phyloP scores from a whole-genome alignment of 306 rosid genomes.

The Prunus salicina region DNA sequence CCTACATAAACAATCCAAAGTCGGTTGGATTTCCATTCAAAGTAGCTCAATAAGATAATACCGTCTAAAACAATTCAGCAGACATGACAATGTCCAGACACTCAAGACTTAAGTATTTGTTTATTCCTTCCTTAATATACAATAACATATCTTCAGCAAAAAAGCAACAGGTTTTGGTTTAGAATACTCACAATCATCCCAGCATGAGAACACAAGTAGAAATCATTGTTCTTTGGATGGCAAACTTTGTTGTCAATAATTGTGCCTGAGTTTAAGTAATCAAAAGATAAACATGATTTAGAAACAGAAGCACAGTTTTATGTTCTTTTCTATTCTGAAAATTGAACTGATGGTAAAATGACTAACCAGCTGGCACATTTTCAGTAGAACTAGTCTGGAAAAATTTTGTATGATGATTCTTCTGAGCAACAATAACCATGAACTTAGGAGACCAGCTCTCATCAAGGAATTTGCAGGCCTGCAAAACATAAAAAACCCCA shows the following conservation, averaged over 20 bases:
- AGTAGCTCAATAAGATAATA: neutral
- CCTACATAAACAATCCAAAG: conserved; percentile 30
- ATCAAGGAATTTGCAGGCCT: conserved; percentile 87
- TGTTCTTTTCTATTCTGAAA: neutral
- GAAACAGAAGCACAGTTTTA: neutral
- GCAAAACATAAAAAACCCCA: neutral
- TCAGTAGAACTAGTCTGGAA: conserved; percentile 61
- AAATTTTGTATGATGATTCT: conserved; percentile 83
- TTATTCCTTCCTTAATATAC: neutral
- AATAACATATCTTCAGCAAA: neutral
- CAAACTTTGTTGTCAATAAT: conserved; percentile 78
- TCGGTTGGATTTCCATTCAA: neutral
- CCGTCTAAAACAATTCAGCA: neutral
- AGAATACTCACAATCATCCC: conserved; percentile 79
- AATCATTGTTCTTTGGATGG: conserved; percentile 78
- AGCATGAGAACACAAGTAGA: conserved; percentile 85
- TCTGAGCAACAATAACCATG: conserved; percentile 73
- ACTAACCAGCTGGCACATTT: conserved; percentile 79
- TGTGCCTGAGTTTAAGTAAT: conserved; percentile 48
- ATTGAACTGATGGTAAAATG: neutral
- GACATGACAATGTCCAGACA: neutral
- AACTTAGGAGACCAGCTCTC: conserved; percentile 80
- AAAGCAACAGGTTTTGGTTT: neutral
- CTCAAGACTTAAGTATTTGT: neutral
- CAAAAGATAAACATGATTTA: neutral